Conservation (phyloP, 2,329 filamentous ascomycete genomes). For the Rhynchosporium agropyri region DNA sequence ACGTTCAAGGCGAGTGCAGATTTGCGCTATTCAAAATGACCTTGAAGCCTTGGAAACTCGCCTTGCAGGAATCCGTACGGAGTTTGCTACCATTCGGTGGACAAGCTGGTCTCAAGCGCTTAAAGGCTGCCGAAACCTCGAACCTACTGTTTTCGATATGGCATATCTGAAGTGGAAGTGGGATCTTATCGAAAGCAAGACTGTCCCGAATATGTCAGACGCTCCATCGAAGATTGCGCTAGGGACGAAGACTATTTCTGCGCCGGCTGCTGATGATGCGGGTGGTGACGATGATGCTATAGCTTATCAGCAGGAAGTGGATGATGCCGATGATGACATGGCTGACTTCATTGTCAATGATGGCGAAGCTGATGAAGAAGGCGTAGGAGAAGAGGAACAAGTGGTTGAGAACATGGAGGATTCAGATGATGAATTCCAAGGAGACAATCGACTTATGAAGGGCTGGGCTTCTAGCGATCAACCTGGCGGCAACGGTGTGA, state of each 20-base stretch:
- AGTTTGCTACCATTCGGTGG: conserved; percentile 59
- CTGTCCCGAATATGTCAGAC: conserved; percentile 45
- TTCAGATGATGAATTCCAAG: conserved; percentile 19
- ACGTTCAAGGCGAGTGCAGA: conserved; percentile 45
- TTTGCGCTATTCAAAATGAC: conserved; percentile 48
- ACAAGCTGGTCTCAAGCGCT: conserved; percentile 54
- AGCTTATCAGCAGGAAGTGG: conserved; percentile 34
- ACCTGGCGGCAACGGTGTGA: not conserved
- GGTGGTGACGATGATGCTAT: conserved; percentile 48
- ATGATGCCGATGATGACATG: conserved; percentile 47
- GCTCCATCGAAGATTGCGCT: conserved; percentile 6
- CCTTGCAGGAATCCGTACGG: conserved; percentile 56
- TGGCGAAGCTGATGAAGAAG: conserved; percentile 26
- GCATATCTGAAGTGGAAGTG: conserved; percentile 56
- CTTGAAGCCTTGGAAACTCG: conserved; percentile 52
- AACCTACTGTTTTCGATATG: conserved; percentile 65
- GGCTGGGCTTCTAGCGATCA: not conserved
- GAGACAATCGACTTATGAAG: conserved; percentile 15
- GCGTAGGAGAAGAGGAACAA: conserved; percentile 23
- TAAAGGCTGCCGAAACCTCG: conserved; percentile 59
- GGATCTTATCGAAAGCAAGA: conserved; percentile 48
- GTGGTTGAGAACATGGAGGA: conserved; percentile 3
- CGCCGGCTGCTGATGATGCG: conserved; percentile 26
- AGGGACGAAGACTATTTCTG: conserved; percentile 21
- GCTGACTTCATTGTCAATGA: conserved; percentile 53